These are phyloP conservation scores for Barnettozyma californica DNA, from an alignment of 805 yeast genomes.

Conservation along the genomic window DNA sequence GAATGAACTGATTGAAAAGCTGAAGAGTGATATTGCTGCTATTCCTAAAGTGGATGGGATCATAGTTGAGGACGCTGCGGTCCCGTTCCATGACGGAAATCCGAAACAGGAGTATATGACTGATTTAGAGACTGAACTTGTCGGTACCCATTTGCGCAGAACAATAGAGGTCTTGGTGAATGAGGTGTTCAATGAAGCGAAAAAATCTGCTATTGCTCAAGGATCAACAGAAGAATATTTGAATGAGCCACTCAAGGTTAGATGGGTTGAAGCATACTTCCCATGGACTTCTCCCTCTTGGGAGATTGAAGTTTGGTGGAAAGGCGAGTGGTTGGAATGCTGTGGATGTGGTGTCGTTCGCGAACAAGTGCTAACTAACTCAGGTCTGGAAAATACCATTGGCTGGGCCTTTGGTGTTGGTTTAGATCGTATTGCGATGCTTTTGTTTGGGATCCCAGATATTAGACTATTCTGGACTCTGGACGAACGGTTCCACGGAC, in stretches of 20 bases:
- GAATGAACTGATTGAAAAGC: slow-evolving; percentile 35
- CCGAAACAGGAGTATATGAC: slow-evolving; percentile 81
- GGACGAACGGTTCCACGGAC: slow-evolving; percentile 71
- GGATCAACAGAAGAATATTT: slow-evolving; percentile 55
- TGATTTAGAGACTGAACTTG: slow-evolving; percentile 59
- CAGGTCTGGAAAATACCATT: slow-evolving; percentile 62
- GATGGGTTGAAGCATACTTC: slow-evolving; percentile 94
- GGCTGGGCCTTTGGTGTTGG: slow-evolving; percentile 99
- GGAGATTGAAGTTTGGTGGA: slow-evolving; percentile 99
- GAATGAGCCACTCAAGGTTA: slow-evolving; percentile 70
- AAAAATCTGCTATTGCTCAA: slow-evolving; percentile 51
- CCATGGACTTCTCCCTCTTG: slow-evolving; percentile 99
- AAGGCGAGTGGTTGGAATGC: slow-evolving; percentile 95
- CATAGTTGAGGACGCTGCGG: slow-evolving; percentile 70
- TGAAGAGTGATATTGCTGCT: slow-evolving; percentile 53
- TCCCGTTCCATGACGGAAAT: slow-evolving; percentile 48
- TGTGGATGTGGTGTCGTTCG: slow-evolving; percentile 93
- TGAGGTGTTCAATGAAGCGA: slow-evolving; percentile 73
- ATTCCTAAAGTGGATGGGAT: slow-evolving; percentile 65
- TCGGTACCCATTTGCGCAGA: slow-evolving; percentile 75
- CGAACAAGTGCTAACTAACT: slow-evolving; percentile 66
- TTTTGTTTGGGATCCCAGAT: slow-evolving; percentile 91
- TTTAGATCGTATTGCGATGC: slow-evolving; percentile 91
- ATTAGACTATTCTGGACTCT: slow-evolving; percentile 88
- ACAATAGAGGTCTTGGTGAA: slow-evolving; percentile 81